A percentile compares a stretch with the other conserved stretches of the same genome.
Evolutionary conservation across 2,329 filamentous ascomycete genomes (phyloP).

Genomic region (Ascochyta koolunga): DNA sequence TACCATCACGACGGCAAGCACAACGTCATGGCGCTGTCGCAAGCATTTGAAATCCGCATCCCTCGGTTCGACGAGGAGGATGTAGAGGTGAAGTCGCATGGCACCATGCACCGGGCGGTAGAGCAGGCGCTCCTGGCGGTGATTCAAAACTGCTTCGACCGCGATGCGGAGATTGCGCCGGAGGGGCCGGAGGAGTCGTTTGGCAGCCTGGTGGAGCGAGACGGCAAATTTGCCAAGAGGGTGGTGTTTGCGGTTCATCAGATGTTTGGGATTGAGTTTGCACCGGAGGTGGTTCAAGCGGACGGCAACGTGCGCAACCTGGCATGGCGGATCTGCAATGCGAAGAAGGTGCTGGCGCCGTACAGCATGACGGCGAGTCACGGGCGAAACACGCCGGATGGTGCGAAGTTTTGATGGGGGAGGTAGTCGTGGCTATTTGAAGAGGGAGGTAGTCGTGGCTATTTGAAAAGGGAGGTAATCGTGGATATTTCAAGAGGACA

Average conservation of each 20-base stretch:
- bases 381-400: slow-evolving; percentile 48
- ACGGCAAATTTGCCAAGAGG: slow-evolving; percentile 85
- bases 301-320: slow-evolving; percentile 90
- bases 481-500: background rate
- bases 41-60: slow-evolving; percentile 90
- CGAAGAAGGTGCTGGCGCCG: slow-evolving; percentile 81
- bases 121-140: slow-evolving; percentile 81
- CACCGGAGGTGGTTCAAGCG: slow-evolving; percentile 86
- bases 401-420: slow-evolving; percentile 2
- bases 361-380: slow-evolving; percentile 56
- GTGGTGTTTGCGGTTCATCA: slow-evolving; percentile 94
- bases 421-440: background rate
- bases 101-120: slow-evolving; percentile 70
- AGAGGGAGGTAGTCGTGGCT: background rate
- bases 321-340: slow-evolving; percentile 93
- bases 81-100: slow-evolving; percentile 64
- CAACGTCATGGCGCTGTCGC: slow-evolving; percentile 90
- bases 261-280: slow-evolving; percentile 97
- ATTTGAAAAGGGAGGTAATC: background rate
- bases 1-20: slow-evolving; percentile 95
- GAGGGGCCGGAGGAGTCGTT: slow-evolving; percentile 79
- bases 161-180: slow-evolving; percentile 88
- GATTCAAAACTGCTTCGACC: slow-evolving; percentile 90
- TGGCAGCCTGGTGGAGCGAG: slow-evolving; percentile 81
- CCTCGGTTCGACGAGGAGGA: slow-evolving; percentile 78